Evolutionary conservation across 2,329 filamentous ascomycete species (phyloP), one percentile per base, ranked within the genome.

Genomic region (Colletotrichum tamarilloi): DNA sequence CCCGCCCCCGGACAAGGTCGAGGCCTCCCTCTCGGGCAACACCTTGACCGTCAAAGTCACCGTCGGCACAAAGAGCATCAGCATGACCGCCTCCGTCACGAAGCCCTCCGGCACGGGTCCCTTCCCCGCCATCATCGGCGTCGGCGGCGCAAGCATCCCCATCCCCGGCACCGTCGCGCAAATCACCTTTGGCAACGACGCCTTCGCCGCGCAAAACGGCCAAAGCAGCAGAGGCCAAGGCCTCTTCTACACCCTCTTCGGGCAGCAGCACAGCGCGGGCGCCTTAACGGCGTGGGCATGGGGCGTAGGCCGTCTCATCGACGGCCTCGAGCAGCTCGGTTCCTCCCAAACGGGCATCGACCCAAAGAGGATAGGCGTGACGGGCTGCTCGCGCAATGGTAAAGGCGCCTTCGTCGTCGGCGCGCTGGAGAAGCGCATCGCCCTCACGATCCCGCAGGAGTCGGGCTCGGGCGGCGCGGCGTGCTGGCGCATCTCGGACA

Each of bases 361-460:
- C 79, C 76, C 84, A 28, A 83, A 78, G 49, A 83, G 82, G 3
- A 80, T 90, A 24, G 90, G 88, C 60, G 89, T 91, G 2, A 92
- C 89, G 16, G 90, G 90, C 5, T 92, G 90, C 84, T 91, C 89
- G 66, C 87, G 90, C 53, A 91, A 92, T 80, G 90, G 89, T 68
- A 92, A 92, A 82, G 90, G 90, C 14, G 90, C 90, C 35, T 86
- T 92, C 74, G 83, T 92, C n/a, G 88, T 87, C 5, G 89, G 89
- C 19, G 90, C 90, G 2, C 83, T 92, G 26, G 88, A 90, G 72
- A 78, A 84, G 67, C 89, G 90, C 55, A 89, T 92, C 72, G 89
- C 87, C 22, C 84, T 92, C 42, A 90, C 89, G 16, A 84, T 92
- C 46, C 89, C 90, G 0, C 90, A 92, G 79, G 90, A 92, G 81